Evolutionary conservation across 2,329 filamentous ascomycete species (phyloP), one percentile per base, ranked within the genome.

Genomic region (Verticillium albo-atrum): DNA sequence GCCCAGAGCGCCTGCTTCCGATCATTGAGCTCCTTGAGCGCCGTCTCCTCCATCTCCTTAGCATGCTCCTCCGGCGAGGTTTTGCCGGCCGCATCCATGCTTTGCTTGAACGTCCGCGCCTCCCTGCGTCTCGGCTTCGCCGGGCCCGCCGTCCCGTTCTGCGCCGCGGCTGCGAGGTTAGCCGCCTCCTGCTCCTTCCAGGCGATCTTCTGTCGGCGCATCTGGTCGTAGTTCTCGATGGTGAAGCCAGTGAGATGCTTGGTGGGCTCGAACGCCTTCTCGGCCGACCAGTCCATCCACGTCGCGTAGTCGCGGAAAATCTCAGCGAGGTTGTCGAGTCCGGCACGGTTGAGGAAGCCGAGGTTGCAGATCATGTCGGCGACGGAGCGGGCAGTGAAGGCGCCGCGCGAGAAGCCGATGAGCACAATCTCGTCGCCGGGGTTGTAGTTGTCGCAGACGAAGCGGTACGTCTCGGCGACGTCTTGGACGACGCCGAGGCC

Each of bases 371-470:
- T 59, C 58, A 70, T 55, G 10, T 61, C 65, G 5, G 72, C 68
- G 4, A 74, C 68, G 2, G 71, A 70, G 10, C 72, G 72, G 23
- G 72, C 72, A 0, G 72, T 74, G 58, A 73, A 74, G 27, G 72
- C 72, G 26, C 72, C 72, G 2, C 72, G 68, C 0, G 72, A 74
- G 63, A 74, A 74, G n/a, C 72, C 72, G 30, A 74, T 64, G 35
- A 72, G 68, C 26, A 73, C 65, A 26, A 74, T 69, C 59, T 74
- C 70, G 50, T 72, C 70, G 2, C 68, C 68, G 4, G 66, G 67
- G 53, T 67, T 65, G 57, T 68, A 75, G 66, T 75, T 75, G 52
- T 72, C 68, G 52, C 70, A 70, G 5, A 74, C 65, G 61, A 74
- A 75, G 42, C 70, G 69, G 61, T 75, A 75, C 0, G 68, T 66